Evolutionary conservation across 192 early-diverging fungal genomes (phyloP), one percentile per base, ranked within the genome.

Genomic region (Podila epicladia): DNA sequence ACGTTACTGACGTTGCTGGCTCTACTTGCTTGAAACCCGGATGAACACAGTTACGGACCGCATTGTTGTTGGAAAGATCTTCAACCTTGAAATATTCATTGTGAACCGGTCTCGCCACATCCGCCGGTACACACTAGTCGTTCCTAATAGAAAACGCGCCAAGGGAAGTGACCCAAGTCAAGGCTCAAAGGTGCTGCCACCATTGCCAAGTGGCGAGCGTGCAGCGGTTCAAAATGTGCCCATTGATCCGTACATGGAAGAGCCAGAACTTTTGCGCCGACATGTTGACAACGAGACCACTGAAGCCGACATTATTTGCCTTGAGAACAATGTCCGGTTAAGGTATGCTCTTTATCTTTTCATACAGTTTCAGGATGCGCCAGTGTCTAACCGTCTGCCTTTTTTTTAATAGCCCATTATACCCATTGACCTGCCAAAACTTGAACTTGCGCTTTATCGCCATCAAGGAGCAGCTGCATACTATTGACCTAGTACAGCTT

Each of bases 231-330:
- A 85, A 55, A 82, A 74, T 51, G 75, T 78, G 29, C 85, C 84
- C 12, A 82, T 90, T 53, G 87, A 87, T 41, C 86, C 89, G n/a
- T 90, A 77, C 50, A 86, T 89, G 77, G 89, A 89, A 33, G 89
- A 87, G 64, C 53, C 78, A 66, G 89, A 88, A 50, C 87, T 90
- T 26, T 60, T 90, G 28, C 83, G 85, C 17, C 82, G 83, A 24
- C 87, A 87, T 65, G 82, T 88, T 49, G 87, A 90, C 57, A 85
- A 84, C 49, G 89, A 88, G 64, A 90, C 86, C 0, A 85, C 87
- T 22, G 89, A 90, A 61, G 86, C 89, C 31, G 89, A 88, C 65
- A 86, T 90, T 22, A 83, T 90, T 60, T 86, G 87, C 60, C 60
- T 90, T 9, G 89, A 90, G 59, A 90, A 88, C 64, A 90, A 90